phyloP scores from a whole-genome alignment of 2,329 filamentous ascomycete genomes.

The Chrysoporthe cubensis region DNA sequence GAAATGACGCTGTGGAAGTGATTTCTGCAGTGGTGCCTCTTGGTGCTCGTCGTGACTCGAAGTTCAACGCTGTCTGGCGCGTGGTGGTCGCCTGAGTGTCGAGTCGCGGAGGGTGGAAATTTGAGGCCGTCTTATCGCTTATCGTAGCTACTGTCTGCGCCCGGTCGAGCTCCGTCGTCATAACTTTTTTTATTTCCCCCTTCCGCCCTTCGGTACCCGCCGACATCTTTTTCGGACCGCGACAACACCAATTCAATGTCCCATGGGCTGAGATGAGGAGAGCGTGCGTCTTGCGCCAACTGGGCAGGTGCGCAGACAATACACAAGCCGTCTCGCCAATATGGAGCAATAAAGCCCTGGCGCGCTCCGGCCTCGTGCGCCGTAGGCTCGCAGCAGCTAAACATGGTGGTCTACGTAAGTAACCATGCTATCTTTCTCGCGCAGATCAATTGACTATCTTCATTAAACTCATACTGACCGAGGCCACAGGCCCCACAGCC shows the following conservation, averaged over 20 bases:
- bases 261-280: conserved; percentile 40
- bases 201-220: not conserved
- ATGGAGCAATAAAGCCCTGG: conserved; percentile 14
- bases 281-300: conserved; percentile 37
- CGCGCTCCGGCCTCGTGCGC: conserved; percentile 16
- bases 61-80: not conserved
- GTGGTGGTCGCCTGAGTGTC: not conserved
- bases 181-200: not conserved
- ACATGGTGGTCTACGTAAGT: not conserved
- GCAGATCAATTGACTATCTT: too few relatives aligned
- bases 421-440: not conserved
- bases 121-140: conserved; percentile 28
- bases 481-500: conserved; percentile 1
- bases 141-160: conserved; percentile 22
- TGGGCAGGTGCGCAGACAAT: conserved; percentile 33
- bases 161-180: conserved; percentile 12
- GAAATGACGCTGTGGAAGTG: not conserved
- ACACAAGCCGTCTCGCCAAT: not conserved
- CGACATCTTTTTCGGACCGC: not conserved
- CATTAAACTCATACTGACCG: not conserved
- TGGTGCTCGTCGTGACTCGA: not conserved
- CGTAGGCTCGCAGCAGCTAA: conserved; percentile 7
- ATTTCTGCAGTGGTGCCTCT: not conserved
- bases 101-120: conserved; percentile 19
- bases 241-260: conserved; percentile 11